Percentiles rank a stretch among this genome's conserved stretches.
Conservation (phyloP, 345 rosid species). For the Camelina hispida region DNA sequence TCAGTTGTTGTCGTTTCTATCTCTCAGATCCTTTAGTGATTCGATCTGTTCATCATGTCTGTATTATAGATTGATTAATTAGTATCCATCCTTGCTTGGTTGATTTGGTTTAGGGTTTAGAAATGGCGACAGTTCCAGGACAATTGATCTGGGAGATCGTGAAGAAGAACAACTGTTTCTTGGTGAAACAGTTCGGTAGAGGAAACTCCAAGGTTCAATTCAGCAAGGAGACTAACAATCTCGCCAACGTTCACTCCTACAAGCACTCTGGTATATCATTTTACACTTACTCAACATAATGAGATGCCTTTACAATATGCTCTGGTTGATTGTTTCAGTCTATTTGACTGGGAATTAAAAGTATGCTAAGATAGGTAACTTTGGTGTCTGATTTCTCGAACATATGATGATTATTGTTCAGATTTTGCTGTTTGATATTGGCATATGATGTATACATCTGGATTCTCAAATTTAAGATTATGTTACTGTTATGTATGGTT, state of each 20-base stretch:
- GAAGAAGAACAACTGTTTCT: conserved; percentile 72
- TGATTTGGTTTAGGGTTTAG: conserved; percentile 26
- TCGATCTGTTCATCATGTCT: neutral
- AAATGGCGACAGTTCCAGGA: conserved; percentile 79
- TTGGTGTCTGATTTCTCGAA: too few relatives aligned
- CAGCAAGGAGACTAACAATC: conserved; percentile 81
- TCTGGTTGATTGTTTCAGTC: neutral
- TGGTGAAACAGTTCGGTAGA: conserved; percentile 76
- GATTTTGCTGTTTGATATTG: too few relatives aligned
- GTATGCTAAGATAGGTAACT: neutral
- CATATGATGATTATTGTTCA: too few relatives aligned
- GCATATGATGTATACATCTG: neutral
- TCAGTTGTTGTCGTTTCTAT: neutral
- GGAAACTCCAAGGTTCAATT: conserved; percentile 65
- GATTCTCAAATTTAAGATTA: neutral
- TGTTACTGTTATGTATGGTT: too few relatives aligned
- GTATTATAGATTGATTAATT: neutral
- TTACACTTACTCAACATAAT: neutral
- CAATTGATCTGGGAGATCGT: conserved; percentile 84
- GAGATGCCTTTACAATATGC: neutral
- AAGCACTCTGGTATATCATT: conserved; percentile 64
- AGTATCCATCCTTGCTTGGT: neutral
- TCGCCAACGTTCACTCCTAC: conserved; percentile 77
- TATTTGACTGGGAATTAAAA: neutral
- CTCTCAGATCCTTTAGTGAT: neutral